Percentiles rank a stretch among this genome's conserved stretches.
Evolutionary conservation across 345 rosid genomes (phyloP).

Genomic region (Rhodomyrtus tomentosa): DNA sequence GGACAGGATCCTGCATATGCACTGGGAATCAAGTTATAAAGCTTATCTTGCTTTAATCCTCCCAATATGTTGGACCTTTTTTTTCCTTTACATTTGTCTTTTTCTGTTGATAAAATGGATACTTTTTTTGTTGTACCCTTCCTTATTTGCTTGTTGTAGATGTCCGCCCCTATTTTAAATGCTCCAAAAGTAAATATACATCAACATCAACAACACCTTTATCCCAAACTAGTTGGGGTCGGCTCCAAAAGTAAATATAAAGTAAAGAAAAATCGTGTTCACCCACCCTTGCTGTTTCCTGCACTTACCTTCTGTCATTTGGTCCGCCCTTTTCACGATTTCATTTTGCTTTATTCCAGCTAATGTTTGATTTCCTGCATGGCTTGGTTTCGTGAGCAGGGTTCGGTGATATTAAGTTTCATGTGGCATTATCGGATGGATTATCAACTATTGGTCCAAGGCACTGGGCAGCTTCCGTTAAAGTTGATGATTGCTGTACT

Average conservation of each 20-base stretch:
- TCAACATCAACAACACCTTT: no score
- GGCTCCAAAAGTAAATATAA: background rate
- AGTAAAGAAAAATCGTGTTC: background rate
- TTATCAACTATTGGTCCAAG: constrained; percentile 48
- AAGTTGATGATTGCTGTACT: constrained; percentile 16
- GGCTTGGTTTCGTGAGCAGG: constrained; percentile 17
- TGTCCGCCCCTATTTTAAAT: background rate
- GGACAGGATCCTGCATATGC: background rate
- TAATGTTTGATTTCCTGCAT: background rate
- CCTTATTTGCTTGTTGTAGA: background rate
- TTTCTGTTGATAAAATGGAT: background rate
- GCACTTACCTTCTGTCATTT: background rate
- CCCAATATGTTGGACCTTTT: background rate
- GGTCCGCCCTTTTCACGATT: background rate
- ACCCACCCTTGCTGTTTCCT: background rate
- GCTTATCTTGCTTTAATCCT: background rate
- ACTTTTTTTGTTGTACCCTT: background rate
- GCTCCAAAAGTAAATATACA: background rate
- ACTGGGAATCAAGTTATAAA: background rate
- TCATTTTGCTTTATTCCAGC: background rate
- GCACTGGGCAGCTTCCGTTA: constrained; percentile 54
- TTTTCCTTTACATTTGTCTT: background rate
- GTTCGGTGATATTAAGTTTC: constrained; percentile 49
- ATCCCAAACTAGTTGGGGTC: no score
- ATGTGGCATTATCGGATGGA: constrained; percentile 54